Base-by-base conservation (phyloP, 371 early-diverging fungal genomes). In the Mycotypha africana region DNA sequence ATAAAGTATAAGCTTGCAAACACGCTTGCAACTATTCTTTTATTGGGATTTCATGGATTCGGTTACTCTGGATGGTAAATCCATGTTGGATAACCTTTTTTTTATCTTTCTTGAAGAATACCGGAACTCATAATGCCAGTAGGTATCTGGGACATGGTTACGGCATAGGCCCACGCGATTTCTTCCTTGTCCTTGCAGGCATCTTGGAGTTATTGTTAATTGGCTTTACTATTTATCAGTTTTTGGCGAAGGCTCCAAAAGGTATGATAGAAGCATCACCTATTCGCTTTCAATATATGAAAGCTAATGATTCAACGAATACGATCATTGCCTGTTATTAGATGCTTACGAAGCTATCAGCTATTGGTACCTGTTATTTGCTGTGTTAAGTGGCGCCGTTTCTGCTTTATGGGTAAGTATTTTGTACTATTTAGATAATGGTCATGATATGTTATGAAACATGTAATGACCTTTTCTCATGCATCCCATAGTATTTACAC, bases 181-280 rank as follows among this genome's bases (percentile, higher is more conserved):
- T 70, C 44, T 54, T 58, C 5, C 54, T 67, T 25, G 53, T 67
- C 28, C 51, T 65, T 21, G 52, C 58, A 3, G 57, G 61, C 19
- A 17, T 65, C 15, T 36, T 72, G 15, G 66, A 72, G 11, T 50
- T 72, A 8, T 38, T 72, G 33, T 35, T 72, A 36, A 50, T 67
- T 20, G 72, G 72, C 11, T 56, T 68, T 50, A 65, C 72, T n/a
- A 63, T 72, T 12, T 72, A 65, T 33, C 72, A 72, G 39, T 72
- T 61, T 51, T 45, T 72, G 12, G 68, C 72, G 10, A 68, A 55
- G 31, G 65, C 72, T 17, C 72, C 72, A 20, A 67, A 63, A 58
- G 72, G 72, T 72, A n/a, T n/a, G n/a, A n/a, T n/a, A n/a, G n/a
- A n/a, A n/a, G n/a, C n/a, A n/a, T n/a, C n/a, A n/a, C n/a, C n/a